Evolutionary conservation across 1,284 basidiomycete species (phyloP).

Genomic region (Rhodotorula sp.): DNA sequence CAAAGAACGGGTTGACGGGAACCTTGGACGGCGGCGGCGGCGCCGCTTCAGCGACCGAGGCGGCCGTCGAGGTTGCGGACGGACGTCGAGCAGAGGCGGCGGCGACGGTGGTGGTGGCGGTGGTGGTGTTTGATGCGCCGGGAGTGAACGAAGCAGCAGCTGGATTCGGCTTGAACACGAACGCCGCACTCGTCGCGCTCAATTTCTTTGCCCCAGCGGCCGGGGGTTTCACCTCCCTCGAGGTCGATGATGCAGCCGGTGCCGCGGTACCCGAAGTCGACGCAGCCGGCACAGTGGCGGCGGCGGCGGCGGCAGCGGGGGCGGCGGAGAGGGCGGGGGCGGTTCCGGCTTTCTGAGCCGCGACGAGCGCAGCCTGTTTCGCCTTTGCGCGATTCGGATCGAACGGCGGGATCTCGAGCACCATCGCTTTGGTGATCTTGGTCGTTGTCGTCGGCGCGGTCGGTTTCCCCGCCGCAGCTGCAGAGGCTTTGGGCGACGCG

Average conservation of each 20-base stretch:
- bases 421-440: conserved; percentile 54
- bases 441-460: not conserved
- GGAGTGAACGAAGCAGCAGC: conserved; percentile 45
- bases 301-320: conserved; percentile 16
- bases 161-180: conserved; percentile 45
- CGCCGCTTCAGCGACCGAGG: not conserved
- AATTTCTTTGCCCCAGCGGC: conserved; percentile 37
- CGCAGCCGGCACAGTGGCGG: conserved; percentile 9
- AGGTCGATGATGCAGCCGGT: not conserved
- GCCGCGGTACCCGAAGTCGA: not conserved
- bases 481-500: not conserved
- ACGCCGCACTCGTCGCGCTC: conserved; percentile 45
- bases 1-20: conserved; percentile 44
- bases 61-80: not conserved
- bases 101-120: conserved; percentile 9
- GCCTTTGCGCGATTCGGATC: conserved; percentile 58
- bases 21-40: not conserved
- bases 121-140: conserved; percentile 16
- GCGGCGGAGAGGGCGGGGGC: conserved; percentile 4
- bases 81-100: not conserved
- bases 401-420: conserved; percentile 90
- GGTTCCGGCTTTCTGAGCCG: conserved; percentile 14
- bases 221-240: conserved; percentile 16
- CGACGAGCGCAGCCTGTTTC: conserved; percentile 31
- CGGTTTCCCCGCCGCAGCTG: not conserved